phyloP scores from a whole-genome alignment of 2,329 filamentous ascomycete genomes.

The Trichophaea hybrida region DNA sequence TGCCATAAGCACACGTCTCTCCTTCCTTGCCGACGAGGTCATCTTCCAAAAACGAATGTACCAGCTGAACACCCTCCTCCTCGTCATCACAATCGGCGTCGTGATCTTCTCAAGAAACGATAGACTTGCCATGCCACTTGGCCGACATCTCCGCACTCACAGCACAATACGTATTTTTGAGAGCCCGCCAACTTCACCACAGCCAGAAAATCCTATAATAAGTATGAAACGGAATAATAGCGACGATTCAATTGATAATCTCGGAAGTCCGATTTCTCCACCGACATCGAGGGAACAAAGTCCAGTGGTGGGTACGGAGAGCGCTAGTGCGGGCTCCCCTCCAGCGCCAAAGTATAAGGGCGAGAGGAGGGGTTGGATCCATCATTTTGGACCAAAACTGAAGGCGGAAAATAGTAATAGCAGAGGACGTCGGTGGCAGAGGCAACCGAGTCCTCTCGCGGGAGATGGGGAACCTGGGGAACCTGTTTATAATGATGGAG shows the following conservation, averaged over 20 bases:
- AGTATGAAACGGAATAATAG: conserved; percentile 11
- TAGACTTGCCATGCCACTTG: neutral
- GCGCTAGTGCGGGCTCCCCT: conserved; percentile 17
- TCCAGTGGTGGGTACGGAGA: neutral
- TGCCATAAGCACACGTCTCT: conserved; percentile 65
- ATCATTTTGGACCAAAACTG: conserved; percentile 16
- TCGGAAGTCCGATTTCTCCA: conserved; percentile 6
- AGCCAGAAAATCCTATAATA: conserved; percentile 1
- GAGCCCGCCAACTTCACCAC: conserved; percentile 19
- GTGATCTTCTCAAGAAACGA: conserved; percentile 51
- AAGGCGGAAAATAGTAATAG: conserved; percentile 10
- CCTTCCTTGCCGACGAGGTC: conserved; percentile 84
- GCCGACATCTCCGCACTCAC: neutral
- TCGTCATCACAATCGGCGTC: conserved; percentile 49
- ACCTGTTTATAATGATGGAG: neutral
- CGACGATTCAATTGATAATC: conserved; percentile 1
- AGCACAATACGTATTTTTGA: conserved; percentile 14
- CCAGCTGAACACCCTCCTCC: conserved; percentile 74
- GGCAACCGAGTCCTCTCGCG: conserved; percentile 3
- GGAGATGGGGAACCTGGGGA: neutral
- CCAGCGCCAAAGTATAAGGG: conserved; percentile 18
- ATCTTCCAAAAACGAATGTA: conserved; percentile 79
- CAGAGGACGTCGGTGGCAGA: conserved; percentile 14
- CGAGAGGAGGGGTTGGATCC: conserved; percentile 9
- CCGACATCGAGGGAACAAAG: conserved; percentile 6